phyloP scores from a whole-genome alignment of 176 grass and related monocot species.

The Carex cristatella region DNA sequence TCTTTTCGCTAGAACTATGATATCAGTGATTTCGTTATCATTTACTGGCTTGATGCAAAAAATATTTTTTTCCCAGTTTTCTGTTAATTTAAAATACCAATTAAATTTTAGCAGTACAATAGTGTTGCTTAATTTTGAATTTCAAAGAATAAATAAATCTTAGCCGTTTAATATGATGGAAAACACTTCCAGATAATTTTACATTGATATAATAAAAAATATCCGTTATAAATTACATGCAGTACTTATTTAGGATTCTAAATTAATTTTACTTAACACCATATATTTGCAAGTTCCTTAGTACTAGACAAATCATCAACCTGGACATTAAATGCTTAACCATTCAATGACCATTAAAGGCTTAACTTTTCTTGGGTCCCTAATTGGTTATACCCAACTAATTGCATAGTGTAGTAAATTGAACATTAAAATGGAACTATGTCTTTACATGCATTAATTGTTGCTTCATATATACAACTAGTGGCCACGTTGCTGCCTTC shows the following conservation, averaged over 20 bases:
- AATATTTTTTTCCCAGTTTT: neutral
- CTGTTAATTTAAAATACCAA: neutral
- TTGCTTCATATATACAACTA: conserved; percentile 1
- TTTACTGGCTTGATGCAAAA: neutral
- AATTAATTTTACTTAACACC: neutral
- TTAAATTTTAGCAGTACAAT: neutral
- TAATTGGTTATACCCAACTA: conserved; percentile 20
- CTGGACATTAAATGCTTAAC: neutral
- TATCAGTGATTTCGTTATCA: neutral
- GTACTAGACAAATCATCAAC: neutral
- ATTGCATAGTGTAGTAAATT: conserved; percentile 12
- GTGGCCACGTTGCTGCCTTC: conserved; percentile 18
- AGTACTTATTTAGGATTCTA: neutral
- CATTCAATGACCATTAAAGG: neutral
- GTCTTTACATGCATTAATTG: conserved; percentile 17
- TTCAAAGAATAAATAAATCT: neutral
- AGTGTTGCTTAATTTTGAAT: neutral
- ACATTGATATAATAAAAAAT: neutral
- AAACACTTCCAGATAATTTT: neutral
- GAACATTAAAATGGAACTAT: neutral
- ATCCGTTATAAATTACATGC: neutral
- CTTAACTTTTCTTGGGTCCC: conserved; percentile 23
- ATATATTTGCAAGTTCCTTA: neutral
- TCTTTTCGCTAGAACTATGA: neutral
- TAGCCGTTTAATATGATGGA: neutral